Evolutionary conservation across 1,139 yeast genomes (phyloP), one percentile per base, ranked within the genome.

Genomic region (Zygoascus hellenicus): DNA sequence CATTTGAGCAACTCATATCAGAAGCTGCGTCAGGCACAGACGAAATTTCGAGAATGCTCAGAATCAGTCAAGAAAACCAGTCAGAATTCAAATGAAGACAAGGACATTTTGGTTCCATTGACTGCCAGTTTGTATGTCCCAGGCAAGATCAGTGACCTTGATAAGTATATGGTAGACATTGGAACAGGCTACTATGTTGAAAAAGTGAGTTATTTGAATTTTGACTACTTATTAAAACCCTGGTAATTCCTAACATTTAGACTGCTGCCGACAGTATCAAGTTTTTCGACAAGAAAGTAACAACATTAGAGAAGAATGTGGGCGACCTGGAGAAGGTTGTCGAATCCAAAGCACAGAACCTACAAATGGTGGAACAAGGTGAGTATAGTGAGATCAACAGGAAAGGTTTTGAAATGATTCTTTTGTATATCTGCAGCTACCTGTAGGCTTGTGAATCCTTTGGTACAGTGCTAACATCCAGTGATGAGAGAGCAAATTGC

Each of bases 111-210:
- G 54, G 88, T 94, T 1, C 98, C 99, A 5, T 72, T 94, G 54
- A 88, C 97, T 0, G 76, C 90, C 38, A 87, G 96, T 0, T 71
- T 92, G 41, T 92, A 94, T 58, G 84, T 92, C 26, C 96, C 96
- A 1, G 99, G 98, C 2, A 76, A 72, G 53, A 74, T 78, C 48
- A 73, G 74, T 43, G 77, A 82, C 52, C 76, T 76, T 41, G 77
- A 82, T 53, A 80, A 75, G 49, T 92, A 83, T 58, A 74, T 92
- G 67, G 96, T 94, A 14, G 99, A 92, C 62, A 83, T 92, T 38
- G 99, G 99, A 31, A 92, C 98, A 0, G 97, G 97, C 2, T 92
- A 92, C 65, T 92, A 78, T 62, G 94, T 89, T 29, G 96, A 88
- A 58, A 94, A 92, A 56, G 65, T 62, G 42, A 32, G 56, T 45